Evolutionary conservation across 257 asterid genomes (phyloP).

Genomic region (Fraxinus americana): DNA sequence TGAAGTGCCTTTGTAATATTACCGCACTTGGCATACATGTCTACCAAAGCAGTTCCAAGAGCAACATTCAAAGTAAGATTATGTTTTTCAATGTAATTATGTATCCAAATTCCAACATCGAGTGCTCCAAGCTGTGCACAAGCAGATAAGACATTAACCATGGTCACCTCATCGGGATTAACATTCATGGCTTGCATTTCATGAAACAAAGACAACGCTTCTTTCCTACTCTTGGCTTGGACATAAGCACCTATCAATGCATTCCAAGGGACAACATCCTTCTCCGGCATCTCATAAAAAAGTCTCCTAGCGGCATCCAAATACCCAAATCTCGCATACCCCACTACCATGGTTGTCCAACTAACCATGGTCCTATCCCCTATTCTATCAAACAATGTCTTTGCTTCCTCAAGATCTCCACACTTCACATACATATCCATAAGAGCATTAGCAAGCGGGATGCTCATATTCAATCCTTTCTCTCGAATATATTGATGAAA

Average conservation of each 20-base stretch:
- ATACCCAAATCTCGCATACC: conserved; percentile 58
- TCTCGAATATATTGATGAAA: conserved; percentile 42
- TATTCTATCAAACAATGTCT: conserved; percentile 61
- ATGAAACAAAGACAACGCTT: conserved; percentile 65
- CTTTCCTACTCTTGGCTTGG: conserved; percentile 56
- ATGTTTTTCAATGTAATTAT: conserved; percentile 62
- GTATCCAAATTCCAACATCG: conserved; percentile 77
- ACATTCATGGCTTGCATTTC: conserved; percentile 66
- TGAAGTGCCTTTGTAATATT: conserved; percentile 56
- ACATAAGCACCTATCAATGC: conserved; percentile 76
- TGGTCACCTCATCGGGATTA: conserved; percentile 74
- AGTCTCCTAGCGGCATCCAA: conserved; percentile 54
- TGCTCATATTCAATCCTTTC: conserved; percentile 38
- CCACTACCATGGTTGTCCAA: conserved; percentile 79
- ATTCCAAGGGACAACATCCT: conserved; percentile 76
- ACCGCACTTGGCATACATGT: conserved; percentile 90
- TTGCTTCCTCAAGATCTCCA: conserved; percentile 62
- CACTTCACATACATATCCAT: conserved; percentile 80
- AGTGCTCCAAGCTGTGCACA: conserved; percentile 75
- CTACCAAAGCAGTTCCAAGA: conserved; percentile 82
- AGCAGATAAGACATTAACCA: conserved; percentile 76
- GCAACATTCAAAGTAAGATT: conserved; percentile 54
- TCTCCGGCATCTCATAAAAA: conserved; percentile 65
- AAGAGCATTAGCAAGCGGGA: conserved; percentile 65
- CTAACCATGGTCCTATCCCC: conserved; percentile 63